Evolutionary conservation across 805 yeast species (phyloP).

Genomic region (Cyberlindnera euphorbiiphila): DNA sequence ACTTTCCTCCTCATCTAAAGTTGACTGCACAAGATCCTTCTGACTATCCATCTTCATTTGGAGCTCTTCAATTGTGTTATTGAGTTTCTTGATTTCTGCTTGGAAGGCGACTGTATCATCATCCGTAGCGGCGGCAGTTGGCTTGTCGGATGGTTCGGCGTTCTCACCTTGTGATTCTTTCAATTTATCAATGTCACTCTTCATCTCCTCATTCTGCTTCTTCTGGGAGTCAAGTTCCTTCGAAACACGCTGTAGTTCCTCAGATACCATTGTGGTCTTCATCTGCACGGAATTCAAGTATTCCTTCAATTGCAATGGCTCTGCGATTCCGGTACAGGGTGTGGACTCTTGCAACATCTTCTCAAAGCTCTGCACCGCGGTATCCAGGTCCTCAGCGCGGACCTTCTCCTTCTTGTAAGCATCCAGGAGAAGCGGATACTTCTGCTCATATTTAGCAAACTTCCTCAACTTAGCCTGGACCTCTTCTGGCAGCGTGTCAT

Average conservation of each 20-base stretch:
- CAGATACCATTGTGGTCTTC: slow-evolving; percentile 56
- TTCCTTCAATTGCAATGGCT: slow-evolving; percentile 64
- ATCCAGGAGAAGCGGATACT: slow-evolving; percentile 78
- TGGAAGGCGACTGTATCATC: not conserved
- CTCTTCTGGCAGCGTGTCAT: slow-evolving; percentile 42
- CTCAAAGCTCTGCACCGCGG: slow-evolving; percentile 51
- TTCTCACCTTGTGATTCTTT: not conserved
- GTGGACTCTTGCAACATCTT: slow-evolving; percentile 71
- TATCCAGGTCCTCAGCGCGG: slow-evolving; percentile 30
- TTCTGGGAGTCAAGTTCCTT: slow-evolving; percentile 13
- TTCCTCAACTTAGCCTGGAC: slow-evolving; percentile 63
- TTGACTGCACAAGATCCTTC: slow-evolving; percentile 2
- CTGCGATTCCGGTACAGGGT: slow-evolving; percentile 72
- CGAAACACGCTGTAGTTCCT: slow-evolving; percentile 51
- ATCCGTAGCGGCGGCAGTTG: too few species aligned
- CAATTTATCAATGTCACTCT: not conserved
- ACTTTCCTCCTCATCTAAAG: slow-evolving; percentile 8
- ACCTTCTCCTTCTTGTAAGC: slow-evolving; percentile 83
- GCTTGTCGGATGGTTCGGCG: not conserved
- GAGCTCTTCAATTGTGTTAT: slow-evolving; percentile 11
- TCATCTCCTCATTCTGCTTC: slow-evolving; percentile 12
- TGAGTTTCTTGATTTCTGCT: slow-evolving; percentile 11
- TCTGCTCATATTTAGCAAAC: slow-evolving; percentile 82
- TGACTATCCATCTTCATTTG: slow-evolving; percentile 10
- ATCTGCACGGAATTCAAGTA: slow-evolving; percentile 61